A percentile compares a stretch with the other conserved stretches of the same genome.
Conservation (phyloP, 2,329 filamentous ascomycete species). For the Pseudocercospora crystallina region DNA sequence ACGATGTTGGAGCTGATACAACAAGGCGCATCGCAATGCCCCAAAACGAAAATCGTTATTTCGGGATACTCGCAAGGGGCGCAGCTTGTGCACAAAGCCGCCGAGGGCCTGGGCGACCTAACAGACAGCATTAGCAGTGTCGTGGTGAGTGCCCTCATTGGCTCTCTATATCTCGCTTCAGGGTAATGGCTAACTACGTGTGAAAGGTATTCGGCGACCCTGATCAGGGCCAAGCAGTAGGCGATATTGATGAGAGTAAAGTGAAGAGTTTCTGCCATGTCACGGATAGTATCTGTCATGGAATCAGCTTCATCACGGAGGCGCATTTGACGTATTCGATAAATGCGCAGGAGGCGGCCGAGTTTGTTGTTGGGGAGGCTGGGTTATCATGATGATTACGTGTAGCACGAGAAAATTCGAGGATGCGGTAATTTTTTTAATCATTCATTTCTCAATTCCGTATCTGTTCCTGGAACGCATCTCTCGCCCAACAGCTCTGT, state of each 20-base stretch:
- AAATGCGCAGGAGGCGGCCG: constrained; percentile 34
- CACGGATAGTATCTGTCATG: constrained; percentile 38
- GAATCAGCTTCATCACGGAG: constrained; percentile 31
- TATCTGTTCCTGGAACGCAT: no score
- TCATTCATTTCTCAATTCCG: no score
- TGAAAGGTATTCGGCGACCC: constrained; percentile 39
- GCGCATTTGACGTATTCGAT: constrained; percentile 38
- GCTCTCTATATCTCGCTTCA: constrained; percentile 5
- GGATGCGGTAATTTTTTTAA: no score
- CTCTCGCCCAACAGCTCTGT: no score
- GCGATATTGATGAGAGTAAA: constrained; percentile 33
- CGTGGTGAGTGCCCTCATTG: constrained; percentile 9
- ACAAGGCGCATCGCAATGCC: constrained; percentile 19
- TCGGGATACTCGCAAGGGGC: constrained; percentile 27
- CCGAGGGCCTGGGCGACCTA: constrained; percentile 1
- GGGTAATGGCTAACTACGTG: neutral
- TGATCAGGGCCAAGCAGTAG: constrained; percentile 36
- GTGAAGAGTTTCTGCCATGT: constrained; percentile 36
- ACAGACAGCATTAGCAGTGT: constrained; percentile 17
- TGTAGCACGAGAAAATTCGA: no score
- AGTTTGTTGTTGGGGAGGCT: constrained; percentile 28
- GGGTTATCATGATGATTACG: neutral
- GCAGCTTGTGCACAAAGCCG: constrained; percentile 23
- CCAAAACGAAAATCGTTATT: constrained; percentile 25
- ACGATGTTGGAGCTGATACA: constrained; percentile 19